Evolutionary conservation across 352 stramenopile genomes (phyloP), one percentile per base, ranked within the genome.

Genomic region (Elongisporangium undulatum): DNA sequence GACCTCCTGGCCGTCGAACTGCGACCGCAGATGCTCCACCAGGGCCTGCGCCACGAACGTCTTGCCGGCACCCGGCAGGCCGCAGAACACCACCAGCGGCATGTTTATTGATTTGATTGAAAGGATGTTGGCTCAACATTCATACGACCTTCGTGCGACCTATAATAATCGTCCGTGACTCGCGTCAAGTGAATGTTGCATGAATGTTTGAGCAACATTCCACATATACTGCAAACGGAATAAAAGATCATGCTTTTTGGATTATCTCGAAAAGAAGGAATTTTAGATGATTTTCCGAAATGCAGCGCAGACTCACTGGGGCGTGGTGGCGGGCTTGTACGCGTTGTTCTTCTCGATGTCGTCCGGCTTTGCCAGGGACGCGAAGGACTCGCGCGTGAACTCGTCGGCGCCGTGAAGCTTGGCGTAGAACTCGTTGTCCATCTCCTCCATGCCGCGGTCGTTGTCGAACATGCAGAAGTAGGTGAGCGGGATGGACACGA

Each of bases 21-120:
- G 62, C 19, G 60, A 41, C 26, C 69, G 68, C 34, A 92, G 60
- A 60, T 87, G 74, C 17, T 56, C 54, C 6, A 75, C 65, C 45
- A 94, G 68, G 48, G 71, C 73, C 61, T 68, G 75, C 48, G 81
- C 72, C 10, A 89, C 65, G 49, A 62, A 69, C 49, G 77, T 83
- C 70, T 94, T 94, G 56, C 85, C 85, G 17, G 80, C 76, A 15
- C 72, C 79, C 5, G 82, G 85, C 41, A 94, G 64, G 1, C 85
- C 85, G 53, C 82, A 91, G 55, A 91, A 61, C 22, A 91, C 68
- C 13, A 94, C 82, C 20, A 94, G 77, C 45, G 85, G 85, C 85
- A 94, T 94, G 34, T 39, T 12, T 49, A 34, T 29, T 53, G 17
- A 29, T 41, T 19, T n/a, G n/a, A n/a, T n/a, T n/a, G n/a, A n/a